phyloP scores from a whole-genome alignment of 768 basidiomycete genomes.

The Panellus pusillus region DNA sequence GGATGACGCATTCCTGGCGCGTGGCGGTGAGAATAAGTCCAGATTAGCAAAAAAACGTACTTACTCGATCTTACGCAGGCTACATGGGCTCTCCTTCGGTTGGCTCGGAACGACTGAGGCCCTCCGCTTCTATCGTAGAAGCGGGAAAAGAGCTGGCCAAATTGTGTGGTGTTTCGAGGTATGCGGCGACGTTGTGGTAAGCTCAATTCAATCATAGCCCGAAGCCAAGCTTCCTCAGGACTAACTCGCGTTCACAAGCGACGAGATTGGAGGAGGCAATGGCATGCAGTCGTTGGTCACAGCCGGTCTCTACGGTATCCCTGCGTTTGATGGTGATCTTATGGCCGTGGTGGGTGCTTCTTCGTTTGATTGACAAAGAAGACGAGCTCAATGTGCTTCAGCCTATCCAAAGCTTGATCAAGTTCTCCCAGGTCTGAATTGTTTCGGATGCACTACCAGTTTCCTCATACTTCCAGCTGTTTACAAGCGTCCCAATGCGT shows the following conservation, averaged over 20 bases:
- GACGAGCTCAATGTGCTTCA: conserved; percentile 12
- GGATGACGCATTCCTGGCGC: conserved; percentile 38
- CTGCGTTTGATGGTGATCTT: conserved; percentile 45
- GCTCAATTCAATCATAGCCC: conserved; percentile 2
- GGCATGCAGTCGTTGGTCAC: conserved; percentile 39
- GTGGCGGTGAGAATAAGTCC: conserved; percentile 23
- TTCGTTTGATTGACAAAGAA: conserved; percentile 30
- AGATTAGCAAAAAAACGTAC: neutral
- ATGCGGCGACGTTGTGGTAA: conserved; percentile 33
- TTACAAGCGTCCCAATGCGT: conserved; percentile 34
- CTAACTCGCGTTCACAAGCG: conserved; percentile 23
- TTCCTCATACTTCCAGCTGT: conserved; percentile 25
- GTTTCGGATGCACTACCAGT: neutral
- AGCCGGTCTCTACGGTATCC: conserved; percentile 40
- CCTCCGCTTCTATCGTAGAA: conserved; percentile 25
- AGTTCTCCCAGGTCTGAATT: conserved; percentile 28
- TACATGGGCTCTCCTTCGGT: conserved; percentile 44
- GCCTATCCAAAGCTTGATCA: conserved; percentile 36
- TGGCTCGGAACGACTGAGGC: conserved; percentile 27
- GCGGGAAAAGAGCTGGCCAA: conserved; percentile 31
- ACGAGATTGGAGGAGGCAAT: conserved; percentile 46
- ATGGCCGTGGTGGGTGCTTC: conserved; percentile 40
- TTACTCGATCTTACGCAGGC: conserved; percentile 12
- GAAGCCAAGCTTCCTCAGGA: neutral
- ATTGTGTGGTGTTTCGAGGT: conserved; percentile 29